These are phyloP conservation scores for Penicillium salamii DNA, from an alignment of 495 filamentous ascomycete species.

Conservation along the genomic window DNA sequence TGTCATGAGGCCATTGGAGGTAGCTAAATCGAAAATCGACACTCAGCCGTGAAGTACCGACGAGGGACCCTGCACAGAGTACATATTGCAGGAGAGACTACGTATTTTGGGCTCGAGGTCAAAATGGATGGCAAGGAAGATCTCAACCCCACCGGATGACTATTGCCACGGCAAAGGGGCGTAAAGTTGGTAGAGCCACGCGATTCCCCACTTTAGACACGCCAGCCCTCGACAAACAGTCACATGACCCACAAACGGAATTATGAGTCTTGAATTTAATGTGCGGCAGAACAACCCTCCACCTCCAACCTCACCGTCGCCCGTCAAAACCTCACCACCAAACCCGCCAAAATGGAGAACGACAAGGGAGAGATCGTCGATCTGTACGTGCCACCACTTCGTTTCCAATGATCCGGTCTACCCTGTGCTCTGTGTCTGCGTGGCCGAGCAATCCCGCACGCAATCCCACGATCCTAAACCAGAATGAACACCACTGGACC, in stretches of 20 bases:
- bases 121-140: background rate
- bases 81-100: too few relatives aligned
- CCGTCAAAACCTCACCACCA: constrained; percentile 40
- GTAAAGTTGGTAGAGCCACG: constrained; percentile 10
- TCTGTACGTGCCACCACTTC: constrained; percentile 62
- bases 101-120: background rate
- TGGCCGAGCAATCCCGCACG: constrained; percentile 13
- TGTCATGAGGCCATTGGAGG: too few relatives aligned
- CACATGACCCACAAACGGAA: constrained; percentile 55
- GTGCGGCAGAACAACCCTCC: constrained; percentile 26
- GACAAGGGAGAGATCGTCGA: constrained; percentile 98
- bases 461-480: constrained; percentile 2
- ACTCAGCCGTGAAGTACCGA: too few relatives aligned
- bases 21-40: too few relatives aligned
- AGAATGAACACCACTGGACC: background rate
- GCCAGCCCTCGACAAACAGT: constrained; percentile 43
- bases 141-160: background rate
- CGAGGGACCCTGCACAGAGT: too few relatives aligned
- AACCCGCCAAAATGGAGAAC: constrained; percentile 80
- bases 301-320: constrained; percentile 41
- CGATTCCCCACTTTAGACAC: constrained; percentile 12
- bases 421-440: constrained; percentile 18
- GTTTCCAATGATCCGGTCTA: constrained; percentile 7
- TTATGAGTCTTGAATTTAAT: constrained; percentile 28
- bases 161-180: constrained; percentile 24